These are phyloP conservation scores for Fusarium tjaetaba DNA, from an alignment of 2,329 filamentous ascomycete species.

Conservation along the genomic window DNA sequence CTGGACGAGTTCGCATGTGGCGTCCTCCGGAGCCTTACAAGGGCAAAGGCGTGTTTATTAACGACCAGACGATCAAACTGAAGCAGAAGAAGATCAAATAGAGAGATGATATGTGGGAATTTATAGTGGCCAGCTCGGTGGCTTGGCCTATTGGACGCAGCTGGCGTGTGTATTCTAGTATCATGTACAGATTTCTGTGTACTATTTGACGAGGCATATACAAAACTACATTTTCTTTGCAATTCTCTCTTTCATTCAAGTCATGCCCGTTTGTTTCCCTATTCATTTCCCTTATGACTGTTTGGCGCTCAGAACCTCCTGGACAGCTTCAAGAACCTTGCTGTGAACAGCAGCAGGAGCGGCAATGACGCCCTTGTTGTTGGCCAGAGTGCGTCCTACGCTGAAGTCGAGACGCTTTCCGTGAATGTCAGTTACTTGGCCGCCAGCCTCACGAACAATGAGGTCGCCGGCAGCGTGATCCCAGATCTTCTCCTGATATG, in stretches of 20 bases:
- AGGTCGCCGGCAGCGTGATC: constrained; percentile 96
- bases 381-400: constrained; percentile 82
- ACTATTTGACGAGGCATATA: constrained; percentile 47
- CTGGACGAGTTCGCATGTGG: constrained; percentile 88
- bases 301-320: constrained; percentile 72
- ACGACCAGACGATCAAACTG: constrained; percentile 96
- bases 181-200: constrained; percentile 45
- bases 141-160: constrained; percentile 36
- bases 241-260: constrained; percentile 15
- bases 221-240: constrained; percentile 38
- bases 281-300: constrained; percentile 26
- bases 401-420: constrained; percentile 89
- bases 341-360: constrained; percentile 80
- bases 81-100: constrained; percentile 99
- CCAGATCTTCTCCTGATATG: constrained; percentile 99
- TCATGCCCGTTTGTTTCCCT: not conserved
- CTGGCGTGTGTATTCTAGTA: constrained; percentile 46
- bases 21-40: constrained; percentile 96
- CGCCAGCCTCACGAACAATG: constrained; percentile 93
- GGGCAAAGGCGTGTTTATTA: constrained; percentile 98
- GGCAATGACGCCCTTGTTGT: constrained; percentile 94
- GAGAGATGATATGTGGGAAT: constrained; percentile 36
- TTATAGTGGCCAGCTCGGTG: constrained; percentile 11
- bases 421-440: constrained; percentile 87
- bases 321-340: constrained; percentile 82